These are phyloP conservation scores for Wickerhamomyces queroliae DNA, from an alignment of 805 yeast genomes.

Conservation along the genomic window DNA sequence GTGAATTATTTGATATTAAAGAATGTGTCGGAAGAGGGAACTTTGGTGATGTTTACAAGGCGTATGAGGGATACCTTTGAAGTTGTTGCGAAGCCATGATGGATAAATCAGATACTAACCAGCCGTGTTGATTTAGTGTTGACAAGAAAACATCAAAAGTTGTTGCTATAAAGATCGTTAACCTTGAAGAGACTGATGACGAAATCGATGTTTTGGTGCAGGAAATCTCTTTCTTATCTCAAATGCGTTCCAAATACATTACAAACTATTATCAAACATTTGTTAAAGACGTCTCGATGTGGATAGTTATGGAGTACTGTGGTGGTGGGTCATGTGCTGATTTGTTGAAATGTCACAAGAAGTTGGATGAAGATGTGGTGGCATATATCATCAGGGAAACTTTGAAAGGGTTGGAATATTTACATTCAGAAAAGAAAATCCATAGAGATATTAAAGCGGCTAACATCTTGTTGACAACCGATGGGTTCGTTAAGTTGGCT, in stretches of 20 bases:
- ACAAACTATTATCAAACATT: constrained; percentile 64
- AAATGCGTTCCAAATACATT: constrained; percentile 53
- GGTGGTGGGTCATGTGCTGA: constrained; percentile 92
- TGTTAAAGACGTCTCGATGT: constrained; percentile 61
- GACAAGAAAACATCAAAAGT: constrained; percentile 27
- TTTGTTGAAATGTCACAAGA: constrained; percentile 49
- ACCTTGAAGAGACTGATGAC: constrained; percentile 73
- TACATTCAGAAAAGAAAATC: constrained; percentile 70
- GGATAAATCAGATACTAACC: too few species aligned
- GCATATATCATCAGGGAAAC: constrained; percentile 59
- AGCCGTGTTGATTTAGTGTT: too few species aligned
- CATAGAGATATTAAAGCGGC: constrained; percentile 93
- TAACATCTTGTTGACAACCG: constrained; percentile 66
- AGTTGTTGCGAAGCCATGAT: too few species aligned
- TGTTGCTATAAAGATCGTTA: constrained; percentile 85
- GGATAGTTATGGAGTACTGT: constrained; percentile 93
- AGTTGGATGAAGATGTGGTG: constrained; percentile 52
- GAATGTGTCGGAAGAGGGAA: constrained; percentile 78
- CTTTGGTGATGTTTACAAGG: constrained; percentile 82
- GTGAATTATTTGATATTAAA: constrained; percentile 29
- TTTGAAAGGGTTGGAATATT: constrained; percentile 64
- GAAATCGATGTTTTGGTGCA: constrained; percentile 65
- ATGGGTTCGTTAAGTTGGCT: constrained; percentile 73
- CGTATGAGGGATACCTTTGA: constrained; percentile 19
- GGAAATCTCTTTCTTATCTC: constrained; percentile 73